These are phyloP conservation scores for Silene uniflora DNA, from an alignment of 148 eudicot genomes.

Conservation along the genomic window DNA sequence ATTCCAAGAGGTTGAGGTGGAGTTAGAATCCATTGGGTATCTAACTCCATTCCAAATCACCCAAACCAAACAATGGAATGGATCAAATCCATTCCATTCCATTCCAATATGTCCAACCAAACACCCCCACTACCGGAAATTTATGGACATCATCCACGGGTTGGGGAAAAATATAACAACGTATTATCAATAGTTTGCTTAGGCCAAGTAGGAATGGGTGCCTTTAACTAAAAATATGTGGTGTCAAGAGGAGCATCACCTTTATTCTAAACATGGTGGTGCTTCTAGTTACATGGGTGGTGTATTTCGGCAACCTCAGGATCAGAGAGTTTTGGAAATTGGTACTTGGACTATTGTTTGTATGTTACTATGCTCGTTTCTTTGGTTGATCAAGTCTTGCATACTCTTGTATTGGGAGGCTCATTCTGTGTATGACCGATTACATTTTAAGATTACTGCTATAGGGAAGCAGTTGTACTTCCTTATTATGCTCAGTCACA, in stretches of 20 bases:
- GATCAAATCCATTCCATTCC: no score
- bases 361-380: background rate
- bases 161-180: background rate
- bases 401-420: conserved; percentile 1
- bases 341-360: background rate
- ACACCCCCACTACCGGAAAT: background rate
- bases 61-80: no score
- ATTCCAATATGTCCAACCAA: no score
- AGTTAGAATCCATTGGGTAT: no score
- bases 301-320: background rate
- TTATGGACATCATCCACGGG: background rate
- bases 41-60: no score
- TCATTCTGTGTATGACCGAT: background rate
- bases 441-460: background rate
- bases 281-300: conserved; percentile 7
- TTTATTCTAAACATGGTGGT: background rate
- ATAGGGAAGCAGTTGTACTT: background rate
- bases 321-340: background rate
- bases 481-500: background rate
- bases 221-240: background rate
- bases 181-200: background rate
- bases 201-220: background rate
- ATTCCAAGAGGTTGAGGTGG: no score
- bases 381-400: conserved; percentile 7
- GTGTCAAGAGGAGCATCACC: background rate